Evolutionary conservation across 2,329 filamentous ascomycete species (phyloP), one percentile per base, ranked within the genome.

Genomic region (Cryphonectria carpinicola): DNA sequence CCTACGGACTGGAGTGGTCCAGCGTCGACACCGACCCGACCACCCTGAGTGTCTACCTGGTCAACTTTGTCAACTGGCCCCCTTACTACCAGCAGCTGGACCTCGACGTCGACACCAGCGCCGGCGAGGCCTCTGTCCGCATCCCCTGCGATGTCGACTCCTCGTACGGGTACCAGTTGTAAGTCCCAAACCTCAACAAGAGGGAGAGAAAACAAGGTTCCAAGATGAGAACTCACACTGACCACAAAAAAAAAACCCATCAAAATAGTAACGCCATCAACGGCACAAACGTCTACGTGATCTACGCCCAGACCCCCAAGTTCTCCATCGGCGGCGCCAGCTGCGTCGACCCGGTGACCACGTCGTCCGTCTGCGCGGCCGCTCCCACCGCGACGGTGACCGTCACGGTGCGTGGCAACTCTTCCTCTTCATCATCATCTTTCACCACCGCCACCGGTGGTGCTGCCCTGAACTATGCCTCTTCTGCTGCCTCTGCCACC

Each of bases 21-120:
- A 78, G 75, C 32, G 81, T 83, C 69, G 80, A 83, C 73, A 83
- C 81, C 17, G 82, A 83, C 73, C 80, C 82, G 25, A 72, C 76
- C 46, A 71, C 67, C 54, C 80, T 83, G 77, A 81, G 80, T 76
- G 74, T 83, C 73, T 83, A 80, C 73, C 79, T 83, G 67, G 81
- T 82, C 78, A 83, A 83, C 80, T 83, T 83, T 74, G 79, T 82
- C 73, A 79, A 82, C 75, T 83, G 80, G 79, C 82, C 82, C 54
- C 82, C 82, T 8, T 79, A 75, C 71, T 83, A 82, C 73, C 76
- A 78, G 49, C 76, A 79, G 8, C 71, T 83, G 69, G 80, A 79
- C n/a, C 70, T 76, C 41, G 74, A 80, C 72, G 75, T 83, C 43
- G 77, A 79, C 43, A 80, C 80, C 17, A 70, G 75, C 25, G 75